Conservation (phyloP, 2,329 filamentous ascomycete genomes). For the Paecilomyces formosus region DNA sequence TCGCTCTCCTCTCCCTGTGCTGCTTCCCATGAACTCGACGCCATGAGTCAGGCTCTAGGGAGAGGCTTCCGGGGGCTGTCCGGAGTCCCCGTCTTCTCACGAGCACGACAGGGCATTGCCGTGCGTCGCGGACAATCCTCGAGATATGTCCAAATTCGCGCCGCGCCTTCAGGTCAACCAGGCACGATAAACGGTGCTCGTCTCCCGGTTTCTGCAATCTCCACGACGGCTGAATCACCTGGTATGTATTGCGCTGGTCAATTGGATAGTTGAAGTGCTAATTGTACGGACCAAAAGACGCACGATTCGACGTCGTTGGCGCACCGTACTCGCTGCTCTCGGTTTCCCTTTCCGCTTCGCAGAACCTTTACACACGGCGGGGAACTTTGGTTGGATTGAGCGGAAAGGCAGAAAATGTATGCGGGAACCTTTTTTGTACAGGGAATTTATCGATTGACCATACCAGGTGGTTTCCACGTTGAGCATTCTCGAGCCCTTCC, state of each 20-base stretch:
- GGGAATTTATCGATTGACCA: not conserved
- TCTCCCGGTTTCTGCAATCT: conserved; percentile 28
- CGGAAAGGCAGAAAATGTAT: conserved; percentile 83
- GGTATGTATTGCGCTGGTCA: conserved; percentile 20
- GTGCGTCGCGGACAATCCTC: conserved; percentile 17
- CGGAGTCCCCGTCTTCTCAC: conserved; percentile 22
- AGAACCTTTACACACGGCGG: conserved; percentile 84
- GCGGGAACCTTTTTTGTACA: conserved; percentile 12
- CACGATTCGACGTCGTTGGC: conserved; percentile 87
- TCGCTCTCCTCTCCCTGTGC: not conserved
- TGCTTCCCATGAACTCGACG: conserved; percentile 4
- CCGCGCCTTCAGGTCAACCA: conserved; percentile 32
- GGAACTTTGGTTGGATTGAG: conserved; percentile 86
- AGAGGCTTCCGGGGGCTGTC: conserved; percentile 26
- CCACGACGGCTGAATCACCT: conserved; percentile 33
- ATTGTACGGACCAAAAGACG: conserved; percentile 54
- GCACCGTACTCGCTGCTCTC: conserved; percentile 89
- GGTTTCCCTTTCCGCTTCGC: conserved; percentile 84
- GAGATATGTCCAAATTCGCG: conserved; percentile 38
- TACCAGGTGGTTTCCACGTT: conserved; percentile 76
- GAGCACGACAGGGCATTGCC: conserved; percentile 11
- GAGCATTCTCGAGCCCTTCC: conserved; percentile 75
- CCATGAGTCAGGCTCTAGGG: conserved; percentile 30
- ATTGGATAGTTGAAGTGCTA: not conserved
- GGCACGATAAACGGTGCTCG: conserved; percentile 28